Base-by-base conservation (phyloP, 805 yeast species). In the Pichia phayaonensis region DNA sequence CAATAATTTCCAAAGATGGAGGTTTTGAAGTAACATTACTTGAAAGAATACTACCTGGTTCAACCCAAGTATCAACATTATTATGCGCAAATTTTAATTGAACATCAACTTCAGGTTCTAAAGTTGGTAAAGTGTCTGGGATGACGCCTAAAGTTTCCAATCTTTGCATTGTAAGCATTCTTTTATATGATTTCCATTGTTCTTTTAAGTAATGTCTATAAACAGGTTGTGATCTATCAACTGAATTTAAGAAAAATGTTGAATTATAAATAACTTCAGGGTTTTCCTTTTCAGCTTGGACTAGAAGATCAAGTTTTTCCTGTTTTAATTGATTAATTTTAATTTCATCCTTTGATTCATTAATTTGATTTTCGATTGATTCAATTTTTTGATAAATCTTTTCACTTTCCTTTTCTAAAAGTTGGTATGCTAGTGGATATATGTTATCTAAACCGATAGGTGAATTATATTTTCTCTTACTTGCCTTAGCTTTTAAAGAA, bases 121-220 rank as follows among this genome's bases (percentile, higher is more conserved):
- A 68, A 2, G 97, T 90, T 26, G 97, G 94, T 66, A 94, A 64
- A 3, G 98, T 90, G 64, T 94, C 99, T 16, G 99, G 99, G 52
- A 94, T 86, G 42, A 88, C 88, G 42, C 77, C 77, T 58, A 89
- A 71, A 50, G 85, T 81, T 70, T 94, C 99, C 48, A 94, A 69
- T 72, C 98, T 81, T 71, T 94, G 97, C 94, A 94, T 88, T 48
- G 84, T 72, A 47, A 88, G 63, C 87, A 89, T 85, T 67, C 80
- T 79, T 42, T 79, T 83, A 55, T 82, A 73, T 15, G 67, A 59
- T 63, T 81, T 78, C 97, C 97, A 92, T 56, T 83, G 78, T 54
- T 83, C 70, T 59, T 79, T 71, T 52, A 86, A 78, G 56, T 80
- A 71, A 46, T 79, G 69, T 64, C 96, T 80, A 70, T 81, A 90